phyloP scores from a whole-genome alignment of 179 eudicot species.

The Spergularia azorica region DNA sequence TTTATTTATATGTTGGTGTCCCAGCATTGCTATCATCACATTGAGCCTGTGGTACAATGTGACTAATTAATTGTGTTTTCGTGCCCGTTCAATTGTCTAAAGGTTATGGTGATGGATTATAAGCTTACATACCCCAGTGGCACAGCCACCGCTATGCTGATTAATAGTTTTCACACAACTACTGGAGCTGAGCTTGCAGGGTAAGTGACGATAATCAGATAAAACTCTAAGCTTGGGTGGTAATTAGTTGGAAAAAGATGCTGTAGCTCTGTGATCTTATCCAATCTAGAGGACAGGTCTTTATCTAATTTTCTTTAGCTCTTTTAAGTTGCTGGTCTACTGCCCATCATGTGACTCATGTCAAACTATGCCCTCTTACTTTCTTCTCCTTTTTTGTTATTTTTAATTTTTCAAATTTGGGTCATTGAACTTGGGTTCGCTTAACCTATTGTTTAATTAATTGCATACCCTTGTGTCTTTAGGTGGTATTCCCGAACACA shows the following conservation, averaged over 20 bases:
- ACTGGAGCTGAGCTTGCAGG: constrained; percentile 96
- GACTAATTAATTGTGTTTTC: not conserved
- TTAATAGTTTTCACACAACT: constrained; percentile 95
- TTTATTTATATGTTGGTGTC: not conserved
- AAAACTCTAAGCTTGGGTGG: not conserved
- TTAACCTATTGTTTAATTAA: not conserved
- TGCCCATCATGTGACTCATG: not conserved
- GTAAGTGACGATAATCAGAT: constrained; percentile 39
- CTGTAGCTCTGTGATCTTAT: not conserved
- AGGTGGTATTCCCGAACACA: not conserved
- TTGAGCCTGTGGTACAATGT: not conserved
- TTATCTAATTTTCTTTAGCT: not conserved
- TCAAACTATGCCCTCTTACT: not conserved
- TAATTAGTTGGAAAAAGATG: not conserved
- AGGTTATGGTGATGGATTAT: constrained; percentile 97
- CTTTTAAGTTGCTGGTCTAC: not conserved
- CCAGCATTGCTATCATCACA: not conserved
- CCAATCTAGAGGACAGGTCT: not conserved
- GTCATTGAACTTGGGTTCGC: not conserved
- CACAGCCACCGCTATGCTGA: constrained; percentile 97
- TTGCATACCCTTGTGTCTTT: not conserved
- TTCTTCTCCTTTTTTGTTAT: not conserved
- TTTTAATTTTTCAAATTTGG: too few relatives aligned
- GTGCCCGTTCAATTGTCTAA: not conserved
- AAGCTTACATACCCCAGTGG: constrained; percentile 98